Evolutionary conservation across 768 basidiomycete genomes (phyloP), one percentile per base, ranked within the genome.

Genomic region (Floccularia luteovirens): DNA sequence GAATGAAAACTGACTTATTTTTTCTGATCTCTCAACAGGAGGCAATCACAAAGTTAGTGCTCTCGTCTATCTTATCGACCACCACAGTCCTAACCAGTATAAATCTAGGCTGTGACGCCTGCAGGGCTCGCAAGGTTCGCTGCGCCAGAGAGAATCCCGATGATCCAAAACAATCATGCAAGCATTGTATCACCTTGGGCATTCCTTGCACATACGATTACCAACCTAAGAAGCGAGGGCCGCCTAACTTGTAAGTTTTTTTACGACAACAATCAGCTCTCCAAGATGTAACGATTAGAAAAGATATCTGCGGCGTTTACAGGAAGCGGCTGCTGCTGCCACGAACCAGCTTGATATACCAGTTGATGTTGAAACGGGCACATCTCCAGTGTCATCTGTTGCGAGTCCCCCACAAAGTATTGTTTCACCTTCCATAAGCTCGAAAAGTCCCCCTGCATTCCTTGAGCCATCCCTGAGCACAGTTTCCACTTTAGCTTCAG

Each of bases 191-290:
- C 49, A 73, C 82, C 0, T 76, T 92, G 36, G 82, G 79, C 14
- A 84, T 91, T 36, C 74, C 79, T 4, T 92, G 91, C 58, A 90
- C 86, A 1, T 94, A 92, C 50, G 85, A 90, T 54, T 93, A 93
- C 57, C 85, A 88, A 56, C 91, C 91, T 14, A 91, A 91, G 70
- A 93, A 93, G 61, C 70, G 91, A 41, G 91, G 91, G 0, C 91
- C 91, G 2, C 91, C 90, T 1, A 93, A 93, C 59, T 69, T 91
- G 86, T 93, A 60, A 60, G 79, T 53, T 28, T 42, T 52, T 40
- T 35, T 36, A 40, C 31, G 32, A 43, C 37, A 11, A 25, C 38
- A 16, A 32, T 40, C 21, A 37, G 20, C 21, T 34, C 7, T 5
- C 38, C 31, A 24, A 24, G n/a, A 42, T 2, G 37, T 46, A 43